phyloP scores from a whole-genome alignment of 441 rosid genomes.

The Gossypium davidsonii region DNA sequence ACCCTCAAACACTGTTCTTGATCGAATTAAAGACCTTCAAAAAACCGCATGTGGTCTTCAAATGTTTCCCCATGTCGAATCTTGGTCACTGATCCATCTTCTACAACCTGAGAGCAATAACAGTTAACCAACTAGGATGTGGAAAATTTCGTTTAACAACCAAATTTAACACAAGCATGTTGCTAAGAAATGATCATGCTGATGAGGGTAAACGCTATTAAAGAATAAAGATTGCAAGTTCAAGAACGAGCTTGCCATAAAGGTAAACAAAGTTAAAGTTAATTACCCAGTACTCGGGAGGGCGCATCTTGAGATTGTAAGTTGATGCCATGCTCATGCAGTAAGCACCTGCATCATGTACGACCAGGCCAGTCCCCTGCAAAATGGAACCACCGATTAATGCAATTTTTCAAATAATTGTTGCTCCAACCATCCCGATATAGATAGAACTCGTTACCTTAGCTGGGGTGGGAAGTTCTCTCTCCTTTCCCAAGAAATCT shows the following conservation, averaged over 20 bases:
- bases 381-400: conserved; percentile 16
- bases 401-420: neutral
- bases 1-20: neutral
- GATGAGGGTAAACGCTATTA: neutral
- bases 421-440: conserved; percentile 3
- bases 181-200: neutral
- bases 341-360: conserved; percentile 97
- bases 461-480: conserved; percentile 87
- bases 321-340: conserved; percentile 99
- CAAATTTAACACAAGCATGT: neutral
- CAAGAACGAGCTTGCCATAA: neutral
- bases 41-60: conserved; percentile 74
- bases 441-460: conserved; percentile 35
- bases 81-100: conserved; percentile 71
- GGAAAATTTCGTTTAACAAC: neutral
- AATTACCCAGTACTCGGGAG: conserved; percentile 95
- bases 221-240: neutral
- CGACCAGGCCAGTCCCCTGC: conserved; percentile 92
- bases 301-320: conserved; percentile 98
- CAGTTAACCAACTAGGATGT: neutral
- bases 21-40: conserved; percentile 53
- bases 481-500: conserved; percentile 92
- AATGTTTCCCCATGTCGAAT: conserved; percentile 87
- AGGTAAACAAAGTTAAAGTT: neutral
- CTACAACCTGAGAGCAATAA: conserved; percentile 52